Evolutionary conservation across 805 yeast species (phyloP).

Genomic region (Lachancea dasiensis): DNA sequence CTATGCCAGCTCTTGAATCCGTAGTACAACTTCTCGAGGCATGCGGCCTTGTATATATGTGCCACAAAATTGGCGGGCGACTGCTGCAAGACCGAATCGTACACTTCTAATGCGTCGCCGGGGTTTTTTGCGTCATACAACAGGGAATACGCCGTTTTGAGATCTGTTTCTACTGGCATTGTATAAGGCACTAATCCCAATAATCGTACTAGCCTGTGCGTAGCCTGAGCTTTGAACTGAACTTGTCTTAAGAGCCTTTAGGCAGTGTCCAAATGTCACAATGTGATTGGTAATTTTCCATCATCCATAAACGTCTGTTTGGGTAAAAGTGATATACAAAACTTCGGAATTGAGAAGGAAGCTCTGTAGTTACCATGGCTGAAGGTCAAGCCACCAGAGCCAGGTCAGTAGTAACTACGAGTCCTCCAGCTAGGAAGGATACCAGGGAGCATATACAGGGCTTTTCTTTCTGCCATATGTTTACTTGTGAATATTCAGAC

Average conservation of each 20-base stretch:
- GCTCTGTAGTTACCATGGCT: too few relatives aligned
- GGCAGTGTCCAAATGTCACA: too few relatives aligned
- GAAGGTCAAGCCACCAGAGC: too few relatives aligned
- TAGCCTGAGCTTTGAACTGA: too few relatives aligned
- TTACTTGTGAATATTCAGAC: not conserved
- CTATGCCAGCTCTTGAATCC: constrained; percentile 38
- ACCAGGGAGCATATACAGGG: too few relatives aligned
- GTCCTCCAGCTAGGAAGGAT: too few relatives aligned
- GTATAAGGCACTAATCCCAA: not conserved
- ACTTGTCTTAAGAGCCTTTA: too few relatives aligned
- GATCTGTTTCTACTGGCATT: constrained; percentile 32
- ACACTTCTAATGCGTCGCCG: constrained; percentile 38
- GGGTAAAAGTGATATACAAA: not conserved
- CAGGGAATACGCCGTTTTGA: constrained; percentile 39
- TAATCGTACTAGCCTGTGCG: too few relatives aligned
- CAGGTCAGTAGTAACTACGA: too few relatives aligned
- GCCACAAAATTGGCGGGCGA: constrained; percentile 44
- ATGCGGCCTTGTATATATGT: constrained; percentile 43
- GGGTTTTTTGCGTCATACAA: constrained; percentile 43
- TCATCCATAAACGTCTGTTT: not conserved
- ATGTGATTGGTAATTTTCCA: too few relatives aligned
- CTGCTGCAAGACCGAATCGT: constrained; percentile 37
- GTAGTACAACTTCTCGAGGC: constrained; percentile 39
- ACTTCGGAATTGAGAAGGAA: too few relatives aligned
- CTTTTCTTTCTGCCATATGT: too few relatives aligned